phyloP scores from a whole-genome alignment of 495 filamentous ascomycete genomes.

The Collariella sp. region DNA sequence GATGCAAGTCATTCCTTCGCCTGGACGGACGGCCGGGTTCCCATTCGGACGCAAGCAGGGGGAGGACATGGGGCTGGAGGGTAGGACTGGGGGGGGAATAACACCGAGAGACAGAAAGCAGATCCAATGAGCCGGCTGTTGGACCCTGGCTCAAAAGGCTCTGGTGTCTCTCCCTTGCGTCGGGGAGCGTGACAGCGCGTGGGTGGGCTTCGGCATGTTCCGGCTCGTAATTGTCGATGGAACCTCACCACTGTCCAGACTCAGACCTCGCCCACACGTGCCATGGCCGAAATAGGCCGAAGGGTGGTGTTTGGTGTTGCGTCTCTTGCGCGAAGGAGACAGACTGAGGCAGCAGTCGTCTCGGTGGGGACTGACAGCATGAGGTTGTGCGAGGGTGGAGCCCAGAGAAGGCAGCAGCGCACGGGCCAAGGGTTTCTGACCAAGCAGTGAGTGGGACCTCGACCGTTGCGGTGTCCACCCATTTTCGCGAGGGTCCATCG shows the following conservation, averaged over 20 bases:
- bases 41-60: constrained; percentile 4
- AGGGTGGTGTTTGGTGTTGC: neutral
- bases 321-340: neutral
- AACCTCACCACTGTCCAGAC: too few species aligned
- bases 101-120: constrained; percentile 1
- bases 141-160: neutral
- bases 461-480: neutral
- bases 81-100: neutral
- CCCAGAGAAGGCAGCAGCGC: neutral
- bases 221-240: too few species aligned
- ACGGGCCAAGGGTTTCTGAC: constrained; percentile 6
- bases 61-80: neutral
- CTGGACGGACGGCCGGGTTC: neutral
- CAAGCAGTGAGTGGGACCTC: too few species aligned
- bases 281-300: neutral
- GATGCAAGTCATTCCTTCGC: constrained; percentile 9
- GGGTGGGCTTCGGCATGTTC: neutral
- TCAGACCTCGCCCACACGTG: neutral
- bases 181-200: neutral
- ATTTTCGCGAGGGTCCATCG: neutral
- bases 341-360: neutral
- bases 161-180: neutral
- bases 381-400: neutral
- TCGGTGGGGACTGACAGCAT: neutral
- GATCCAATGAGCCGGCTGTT: constrained; percentile 1